phyloP scores from a whole-genome alignment of 192 early-diverging fungal species.

The Mortierella hygrophila region DNA sequence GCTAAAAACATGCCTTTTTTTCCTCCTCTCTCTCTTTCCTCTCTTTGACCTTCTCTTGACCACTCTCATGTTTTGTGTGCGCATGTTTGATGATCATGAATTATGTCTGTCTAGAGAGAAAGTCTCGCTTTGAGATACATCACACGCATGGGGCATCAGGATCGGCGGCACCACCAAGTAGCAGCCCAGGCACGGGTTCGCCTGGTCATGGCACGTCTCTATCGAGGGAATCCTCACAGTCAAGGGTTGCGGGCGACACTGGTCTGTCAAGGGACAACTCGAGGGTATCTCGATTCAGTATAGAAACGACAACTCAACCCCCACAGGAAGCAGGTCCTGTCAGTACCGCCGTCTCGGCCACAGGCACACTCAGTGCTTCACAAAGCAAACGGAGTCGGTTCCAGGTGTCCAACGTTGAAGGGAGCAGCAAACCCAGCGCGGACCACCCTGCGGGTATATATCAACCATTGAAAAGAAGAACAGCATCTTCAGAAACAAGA shows the following conservation, averaged over 20 bases:
- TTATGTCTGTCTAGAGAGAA: slow-evolving; percentile 34
- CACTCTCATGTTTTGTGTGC: not conserved
- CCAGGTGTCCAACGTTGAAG: slow-evolving; percentile 45
- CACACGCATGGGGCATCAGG: slow-evolving; percentile 10
- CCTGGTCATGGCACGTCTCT: slow-evolving; percentile 28
- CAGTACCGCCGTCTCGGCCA: not conserved
- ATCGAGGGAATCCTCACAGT: slow-evolving; percentile 31
- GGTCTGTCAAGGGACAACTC: slow-evolving; percentile 35
- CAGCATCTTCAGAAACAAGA: not conserved
- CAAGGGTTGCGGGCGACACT: slow-evolving; percentile 20
- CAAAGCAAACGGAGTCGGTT: slow-evolving; percentile 32
- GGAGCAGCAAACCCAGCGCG: not conserved
- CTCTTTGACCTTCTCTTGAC: not conserved
- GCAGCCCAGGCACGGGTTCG: slow-evolving; percentile 8
- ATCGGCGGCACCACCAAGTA: slow-evolving; percentile 4
- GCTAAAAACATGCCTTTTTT: slow-evolving; percentile 6
- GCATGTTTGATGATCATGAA: not conserved
- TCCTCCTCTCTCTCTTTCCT: not conserved
- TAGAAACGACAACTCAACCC: slow-evolving; percentile 20
- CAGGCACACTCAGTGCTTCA: slow-evolving; percentile 4
- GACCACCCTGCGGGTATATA: slow-evolving; percentile 12
- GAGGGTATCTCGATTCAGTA: slow-evolving; percentile 33
- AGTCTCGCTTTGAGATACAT: slow-evolving; percentile 55
- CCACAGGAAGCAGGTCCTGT: not conserved
- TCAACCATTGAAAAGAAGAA: not conserved